These are phyloP conservation scores for Crassisporium funariophilum DNA, from an alignment of 768 basidiomycete species.

Conservation along the genomic window DNA sequence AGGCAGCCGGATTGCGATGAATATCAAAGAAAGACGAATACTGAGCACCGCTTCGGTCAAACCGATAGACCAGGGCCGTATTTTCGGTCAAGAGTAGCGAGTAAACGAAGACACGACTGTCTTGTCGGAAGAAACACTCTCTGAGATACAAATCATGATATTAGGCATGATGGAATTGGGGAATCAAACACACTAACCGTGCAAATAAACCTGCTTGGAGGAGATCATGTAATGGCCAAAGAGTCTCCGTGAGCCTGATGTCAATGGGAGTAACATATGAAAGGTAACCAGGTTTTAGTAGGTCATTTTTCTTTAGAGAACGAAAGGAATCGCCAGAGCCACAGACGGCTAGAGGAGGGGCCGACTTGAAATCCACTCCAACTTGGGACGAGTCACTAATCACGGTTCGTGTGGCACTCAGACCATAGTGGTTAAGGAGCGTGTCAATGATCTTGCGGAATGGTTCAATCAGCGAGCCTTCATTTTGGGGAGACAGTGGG, in stretches of 20 bases:
- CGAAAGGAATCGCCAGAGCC: no score
- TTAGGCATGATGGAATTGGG: background rate
- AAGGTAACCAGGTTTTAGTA: no score
- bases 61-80: slow-evolving; percentile 11
- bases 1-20: slow-evolving; percentile 14
- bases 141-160: slow-evolving; percentile 2
- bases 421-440: background rate
- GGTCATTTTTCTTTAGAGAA: no score
- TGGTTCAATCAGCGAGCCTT: background rate
- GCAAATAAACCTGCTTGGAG: slow-evolving; percentile 16
- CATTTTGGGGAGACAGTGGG: background rate
- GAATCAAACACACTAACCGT: slow-evolving; percentile 5
- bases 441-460: slow-evolving; percentile 2
- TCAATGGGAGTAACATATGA: no score
- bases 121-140: slow-evolving; percentile 22
- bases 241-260: no score
- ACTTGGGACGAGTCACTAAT: background rate
- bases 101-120: slow-evolving; percentile 21
- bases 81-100: slow-evolving; percentile 12
- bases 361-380: no score
- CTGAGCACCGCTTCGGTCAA: slow-evolving; percentile 20
- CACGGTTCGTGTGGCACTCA: no score
- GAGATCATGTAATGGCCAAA: no score
- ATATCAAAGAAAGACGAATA: slow-evolving; percentile 15
- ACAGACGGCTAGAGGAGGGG: no score